Conservation (phyloP, 495 filamentous ascomycete genomes). For the Niebla homalea region DNA sequence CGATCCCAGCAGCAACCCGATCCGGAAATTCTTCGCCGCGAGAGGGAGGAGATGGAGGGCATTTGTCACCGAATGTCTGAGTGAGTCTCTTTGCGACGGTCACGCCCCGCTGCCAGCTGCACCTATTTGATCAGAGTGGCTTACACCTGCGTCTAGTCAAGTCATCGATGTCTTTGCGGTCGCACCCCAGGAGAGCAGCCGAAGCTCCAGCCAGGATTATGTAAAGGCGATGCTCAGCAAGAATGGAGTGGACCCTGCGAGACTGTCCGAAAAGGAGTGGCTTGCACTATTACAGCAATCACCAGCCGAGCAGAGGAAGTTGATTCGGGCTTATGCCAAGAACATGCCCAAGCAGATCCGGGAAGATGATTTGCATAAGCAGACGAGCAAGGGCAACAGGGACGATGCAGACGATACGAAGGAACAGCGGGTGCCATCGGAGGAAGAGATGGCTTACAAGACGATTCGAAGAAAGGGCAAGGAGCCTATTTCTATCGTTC, state of each 20-base stretch:
- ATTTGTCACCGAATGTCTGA: slow-evolving; percentile 42
- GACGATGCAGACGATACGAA: slow-evolving; percentile 11
- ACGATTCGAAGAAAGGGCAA: not conserved
- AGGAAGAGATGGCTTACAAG: not conserved
- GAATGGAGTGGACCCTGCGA: not conserved
- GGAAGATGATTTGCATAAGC: not conserved
- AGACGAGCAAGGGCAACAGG: slow-evolving; percentile 2
- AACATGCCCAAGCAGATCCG: not conserved
- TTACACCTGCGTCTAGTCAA: slow-evolving; percentile 1
- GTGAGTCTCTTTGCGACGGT: slow-evolving; percentile 21
- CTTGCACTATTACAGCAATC: not conserved
- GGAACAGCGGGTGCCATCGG: not conserved
- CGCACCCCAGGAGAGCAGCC: slow-evolving; percentile 2
- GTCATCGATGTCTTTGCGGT: slow-evolving; percentile 15
- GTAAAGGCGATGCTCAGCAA: not conserved
- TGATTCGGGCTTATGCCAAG: slow-evolving; percentile 4
- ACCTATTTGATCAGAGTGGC: not conserved
- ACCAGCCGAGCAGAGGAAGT: not conserved
- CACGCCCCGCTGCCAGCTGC: too few relatives aligned
- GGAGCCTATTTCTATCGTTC: not conserved
- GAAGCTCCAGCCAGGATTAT: not conserved
- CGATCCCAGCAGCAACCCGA: slow-evolving; percentile 32
- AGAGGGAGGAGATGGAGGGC: slow-evolving; percentile 38
- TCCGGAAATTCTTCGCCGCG: slow-evolving; percentile 35
- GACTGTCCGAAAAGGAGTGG: not conserved